Evolutionary conservation across 1,284 basidiomycete species (phyloP), one percentile per base, ranked within the genome.

Genomic region (Earliella scabrosa): DNA sequence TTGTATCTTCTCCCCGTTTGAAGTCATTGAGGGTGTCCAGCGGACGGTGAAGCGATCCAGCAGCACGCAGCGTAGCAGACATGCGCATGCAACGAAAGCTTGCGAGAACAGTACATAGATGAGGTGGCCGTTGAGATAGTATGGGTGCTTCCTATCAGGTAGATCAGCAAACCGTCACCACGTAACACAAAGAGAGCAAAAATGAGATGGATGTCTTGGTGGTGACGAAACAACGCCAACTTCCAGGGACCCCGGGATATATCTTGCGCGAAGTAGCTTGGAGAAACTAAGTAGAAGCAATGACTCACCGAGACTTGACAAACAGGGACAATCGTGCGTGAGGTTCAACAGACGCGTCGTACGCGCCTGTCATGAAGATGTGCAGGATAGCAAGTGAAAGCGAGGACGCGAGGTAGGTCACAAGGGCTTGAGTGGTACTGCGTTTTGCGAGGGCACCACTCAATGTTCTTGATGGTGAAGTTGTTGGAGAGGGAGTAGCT

Each of bases 41-140:
- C 76, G 75, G 50, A 86, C 81, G 10, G 75, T 74, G 54, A 82
- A 81, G 1, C 86, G 79, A 61, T 88, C 86, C 1, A 80, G 74
- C 67, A 88, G 77, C 13, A 84, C 70, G 44, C 81, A 82, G 20
- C 87, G 78, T 18, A 84, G 63, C 2, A 77, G 68, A 57, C 81
- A 88, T 3, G 75, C 72, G 9, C 71, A 45, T 0, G 82, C 80
- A 2, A 79, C 63, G 38, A 71, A 71, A 1, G 78, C 13, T 63
- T 90, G 87, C 0, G 83, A 77, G 32, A 81, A 61, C 18, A 84
- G 45, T 3, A 89, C 65, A 65, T 86, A 88, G 16, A 89, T 58
- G 4, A 87, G 71, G 18, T 82, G 80, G 0, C 86, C 86, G 53
- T 88, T 88, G 38, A 90, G 73, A 66, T 88, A 86, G 63, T 83